phyloP scores from a whole-genome alignment of 371 early-diverging fungal genomes.

The Apophysomyces trapeziformis region DNA sequence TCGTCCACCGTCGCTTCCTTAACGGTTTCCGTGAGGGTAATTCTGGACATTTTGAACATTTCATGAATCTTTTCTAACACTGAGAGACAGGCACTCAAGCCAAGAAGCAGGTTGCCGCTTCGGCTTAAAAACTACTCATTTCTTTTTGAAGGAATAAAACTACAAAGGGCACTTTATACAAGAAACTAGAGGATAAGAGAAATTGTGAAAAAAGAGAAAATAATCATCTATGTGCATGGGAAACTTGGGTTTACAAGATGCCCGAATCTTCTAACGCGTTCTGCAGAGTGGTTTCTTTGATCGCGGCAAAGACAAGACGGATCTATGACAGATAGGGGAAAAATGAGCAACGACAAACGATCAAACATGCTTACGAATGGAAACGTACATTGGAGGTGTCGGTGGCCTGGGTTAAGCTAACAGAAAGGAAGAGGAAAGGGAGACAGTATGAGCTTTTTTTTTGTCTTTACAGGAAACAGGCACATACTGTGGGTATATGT shows the following conservation, averaged over 20 bases:
- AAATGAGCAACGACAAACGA: background rate
- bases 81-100: constrained; percentile 47
- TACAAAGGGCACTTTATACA: constrained; percentile 11
- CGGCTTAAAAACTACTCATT: constrained; percentile 35
- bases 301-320: constrained; percentile 76
- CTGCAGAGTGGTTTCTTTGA: constrained; percentile 79
- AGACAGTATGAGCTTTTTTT: constrained; percentile 4
- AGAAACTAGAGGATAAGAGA: background rate
- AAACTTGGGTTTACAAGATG: constrained; percentile 49
- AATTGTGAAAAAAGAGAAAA: background rate
- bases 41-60: background rate
- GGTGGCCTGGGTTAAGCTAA: constrained; percentile 79
- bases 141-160: constrained; percentile 4
- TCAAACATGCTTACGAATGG: background rate
- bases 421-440: constrained; percentile 11
- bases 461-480: constrained; percentile 3
- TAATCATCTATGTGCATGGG: constrained; percentile 5
- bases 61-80: background rate
- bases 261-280: constrained; percentile 72
- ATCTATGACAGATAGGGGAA: constrained; percentile 28
- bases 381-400: constrained; percentile 78
- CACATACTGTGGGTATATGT: constrained; percentile 77
- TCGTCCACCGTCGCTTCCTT: constrained; percentile 89
- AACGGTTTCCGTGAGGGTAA: constrained; percentile 94
- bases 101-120: constrained; percentile 57